A percentile compares a stretch with the other conserved stretches of the same genome.
Conservation (phyloP, 208 protist species). For the Leishmania martiniquensis region DNA sequence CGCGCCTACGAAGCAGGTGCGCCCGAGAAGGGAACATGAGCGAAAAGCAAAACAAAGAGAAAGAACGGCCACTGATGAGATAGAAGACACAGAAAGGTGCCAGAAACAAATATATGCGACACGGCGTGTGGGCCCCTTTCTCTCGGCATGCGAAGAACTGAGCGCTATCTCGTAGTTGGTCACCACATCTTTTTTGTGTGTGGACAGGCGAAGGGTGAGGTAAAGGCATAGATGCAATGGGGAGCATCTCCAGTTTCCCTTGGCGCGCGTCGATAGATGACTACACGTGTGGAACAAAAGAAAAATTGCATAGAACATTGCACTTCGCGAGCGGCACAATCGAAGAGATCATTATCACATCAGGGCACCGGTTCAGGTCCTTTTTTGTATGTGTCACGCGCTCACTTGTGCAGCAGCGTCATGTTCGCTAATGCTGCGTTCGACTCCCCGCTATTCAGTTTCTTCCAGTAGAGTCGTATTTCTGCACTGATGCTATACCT, state of each 20-base stretch:
- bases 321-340: not conserved
- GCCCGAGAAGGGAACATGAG: not conserved
- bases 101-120: not conserved
- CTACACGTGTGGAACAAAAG: not conserved
- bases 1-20: not conserved
- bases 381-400: not conserved
- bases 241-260: not conserved
- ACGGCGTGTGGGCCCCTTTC: not conserved
- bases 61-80: not conserved
- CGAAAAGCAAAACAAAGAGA: not conserved
- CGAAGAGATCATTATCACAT: not conserved
- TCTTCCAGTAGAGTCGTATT: not conserved
- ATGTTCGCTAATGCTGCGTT: not conserved
- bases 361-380: not conserved
- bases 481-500: no score
- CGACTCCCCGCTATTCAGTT: not conserved
- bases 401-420: not conserved
- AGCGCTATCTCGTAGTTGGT: not conserved
- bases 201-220: not conserved
- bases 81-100: not conserved
- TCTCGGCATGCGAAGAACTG: not conserved
- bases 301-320: not conserved
- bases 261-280: not conserved
- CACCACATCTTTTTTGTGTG: not conserved
- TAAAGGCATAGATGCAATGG: not conserved